phyloP scores from a whole-genome alignment of 768 basidiomycete genomes.

The Crucibulum laeve region DNA sequence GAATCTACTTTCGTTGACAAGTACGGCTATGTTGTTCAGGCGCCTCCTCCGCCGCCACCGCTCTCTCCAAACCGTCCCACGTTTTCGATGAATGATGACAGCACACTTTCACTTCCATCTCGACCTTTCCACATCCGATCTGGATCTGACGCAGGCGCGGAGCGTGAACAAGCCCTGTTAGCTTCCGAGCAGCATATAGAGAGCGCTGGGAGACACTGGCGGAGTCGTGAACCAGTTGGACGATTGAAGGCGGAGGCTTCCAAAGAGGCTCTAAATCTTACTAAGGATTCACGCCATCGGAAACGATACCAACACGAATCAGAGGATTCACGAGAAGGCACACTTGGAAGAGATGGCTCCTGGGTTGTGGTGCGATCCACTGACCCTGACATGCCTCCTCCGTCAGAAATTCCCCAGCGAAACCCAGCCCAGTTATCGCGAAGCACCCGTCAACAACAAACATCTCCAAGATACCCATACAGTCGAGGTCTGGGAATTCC shows the following conservation, averaged over 20 bases:
- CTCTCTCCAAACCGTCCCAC: slow-evolving; percentile 40
- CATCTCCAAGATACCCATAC: slow-evolving; percentile 25
- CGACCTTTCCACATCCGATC: slow-evolving; percentile 35
- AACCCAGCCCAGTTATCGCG: slow-evolving; percentile 10
- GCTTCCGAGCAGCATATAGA: slow-evolving; percentile 34
- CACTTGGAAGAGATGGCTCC: slow-evolving; percentile 15
- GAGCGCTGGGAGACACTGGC: slow-evolving; percentile 22
- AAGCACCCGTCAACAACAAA: slow-evolving; percentile 22
- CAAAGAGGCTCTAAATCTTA: slow-evolving; percentile 20
- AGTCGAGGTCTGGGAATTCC: slow-evolving; percentile 27
- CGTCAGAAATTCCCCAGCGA: slow-evolving; percentile 16
- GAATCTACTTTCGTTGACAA: slow-evolving; percentile 24
- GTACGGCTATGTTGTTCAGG: slow-evolving; percentile 20
- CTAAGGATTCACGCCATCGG: slow-evolving; percentile 16
- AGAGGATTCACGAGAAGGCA: slow-evolving; percentile 17
- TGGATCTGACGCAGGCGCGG: slow-evolving; percentile 48
- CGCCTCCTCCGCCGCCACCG: slow-evolving; percentile 37
- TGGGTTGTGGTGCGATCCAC: slow-evolving; percentile 26
- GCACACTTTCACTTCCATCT: slow-evolving; percentile 24
- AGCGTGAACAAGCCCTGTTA: slow-evolving; percentile 39
- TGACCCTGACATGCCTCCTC: slow-evolving; percentile 23
- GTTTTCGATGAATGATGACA: slow-evolving; percentile 33
- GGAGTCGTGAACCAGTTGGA: slow-evolving; percentile 22
- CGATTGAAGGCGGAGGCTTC: slow-evolving; percentile 25
- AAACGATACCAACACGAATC: slow-evolving; percentile 17